Base-by-base conservation (phyloP, 352 stramenopile species). In the Pythium utonaiense region DNA sequence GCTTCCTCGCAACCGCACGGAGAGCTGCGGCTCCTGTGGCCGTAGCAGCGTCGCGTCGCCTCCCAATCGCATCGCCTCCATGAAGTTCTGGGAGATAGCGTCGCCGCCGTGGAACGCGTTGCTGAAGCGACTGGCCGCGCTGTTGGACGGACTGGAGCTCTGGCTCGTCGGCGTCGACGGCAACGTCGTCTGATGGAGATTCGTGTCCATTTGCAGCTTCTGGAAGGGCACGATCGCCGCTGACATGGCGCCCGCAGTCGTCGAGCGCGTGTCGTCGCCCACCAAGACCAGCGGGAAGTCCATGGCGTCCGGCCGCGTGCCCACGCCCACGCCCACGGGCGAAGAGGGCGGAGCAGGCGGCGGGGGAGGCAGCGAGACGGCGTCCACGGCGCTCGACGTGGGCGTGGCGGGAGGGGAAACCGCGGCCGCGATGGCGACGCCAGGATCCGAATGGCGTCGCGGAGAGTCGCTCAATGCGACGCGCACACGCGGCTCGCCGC, bases 151-250 rank as follows among this genome's bases (percentile, higher is more conserved):
- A 42, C 62, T 62, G 38, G 17, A 47, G 41, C 28, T 45, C 12
- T 38, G 42, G n/a, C 13, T 67, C 9, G 24, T 34, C 6, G 22
- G 34, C 21, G 42, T 50, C 6, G 64, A 54, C 8, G 83, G 83
- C 21, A 93, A 60, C 57, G 77, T 78, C 38, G 83, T 93, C 48
- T 83, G 69, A 60, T 93, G 76, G 42, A 93, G 60, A 53, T 93
- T 84, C 36, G 83, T 93, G 60, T 93, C 79, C 36, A 93, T 70
- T 34, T 79, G 79, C 1, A 93, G 70, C 57, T 93, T 91, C 64
- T 93, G 83, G 70, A 93, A 93, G 22, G 83, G 80, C 45, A 93
- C 83, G 30, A 93, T 70, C 19, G 83, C 80, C 2, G 74, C 81
- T 1, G 77, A 86, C 22, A 60, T 27, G 10, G 61, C n/a, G n/a